Evolutionary conservation across 2,329 filamentous ascomycete genomes (phyloP).

Genomic region (Trichophyton verrucosum): DNA sequence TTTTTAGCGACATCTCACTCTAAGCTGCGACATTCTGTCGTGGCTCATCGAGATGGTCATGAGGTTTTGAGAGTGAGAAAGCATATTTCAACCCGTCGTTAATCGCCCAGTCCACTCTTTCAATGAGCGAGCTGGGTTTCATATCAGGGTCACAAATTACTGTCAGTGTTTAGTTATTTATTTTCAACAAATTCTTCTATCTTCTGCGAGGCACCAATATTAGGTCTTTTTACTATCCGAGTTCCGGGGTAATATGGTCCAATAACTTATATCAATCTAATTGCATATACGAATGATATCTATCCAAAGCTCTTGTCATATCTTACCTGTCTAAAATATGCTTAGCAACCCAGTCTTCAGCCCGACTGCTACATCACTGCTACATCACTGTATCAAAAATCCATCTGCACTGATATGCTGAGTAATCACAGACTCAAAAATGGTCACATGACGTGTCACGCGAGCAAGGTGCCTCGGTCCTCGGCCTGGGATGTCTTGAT

Average conservation of each 20-base stretch:
- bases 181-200: background rate
- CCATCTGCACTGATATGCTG: no score
- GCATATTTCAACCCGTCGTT: slow-evolving; percentile 32
- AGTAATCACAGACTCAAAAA: no score
- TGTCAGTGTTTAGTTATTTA: background rate
- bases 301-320: no score
- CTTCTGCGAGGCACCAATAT: background rate
- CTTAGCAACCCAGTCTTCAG: no score
- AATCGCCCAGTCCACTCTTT: slow-evolving; percentile 38
- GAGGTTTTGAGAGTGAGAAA: slow-evolving; percentile 30
- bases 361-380: no score
- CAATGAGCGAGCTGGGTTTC: slow-evolving; percentile 37
- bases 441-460: slow-evolving; percentile 2
- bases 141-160: slow-evolving; percentile 37
- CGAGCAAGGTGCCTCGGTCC: slow-evolving; percentile 6
- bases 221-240: background rate
- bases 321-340: no score
- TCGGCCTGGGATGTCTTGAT: slow-evolving; percentile 3
- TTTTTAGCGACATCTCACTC: slow-evolving; percentile 24
- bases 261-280: no score
- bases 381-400: no score
- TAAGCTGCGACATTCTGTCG: slow-evolving; percentile 35
- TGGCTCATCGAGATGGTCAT: slow-evolving; percentile 26
- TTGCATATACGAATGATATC: no score
- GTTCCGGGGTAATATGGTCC: background rate